Percentiles rank a stretch among this genome's conserved stretches.
These are phyloP conservation scores for Cyberlindnera veronae DNA, from an alignment of 805 yeast genomes.

Conservation along the genomic window DNA sequence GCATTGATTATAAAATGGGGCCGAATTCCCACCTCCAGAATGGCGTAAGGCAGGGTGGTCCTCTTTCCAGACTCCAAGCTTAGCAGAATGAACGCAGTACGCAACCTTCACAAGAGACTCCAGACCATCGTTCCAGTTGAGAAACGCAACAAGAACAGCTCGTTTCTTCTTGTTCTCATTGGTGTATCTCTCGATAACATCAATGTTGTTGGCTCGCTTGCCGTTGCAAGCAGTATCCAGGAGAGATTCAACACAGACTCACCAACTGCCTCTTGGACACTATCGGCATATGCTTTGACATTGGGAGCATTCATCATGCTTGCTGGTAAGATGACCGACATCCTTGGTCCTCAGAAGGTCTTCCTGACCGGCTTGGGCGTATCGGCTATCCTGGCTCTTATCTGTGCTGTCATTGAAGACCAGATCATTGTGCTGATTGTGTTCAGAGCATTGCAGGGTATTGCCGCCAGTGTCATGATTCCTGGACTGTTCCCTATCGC, in stretches of 20 bases:
- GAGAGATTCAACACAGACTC: slow-evolving; percentile 5
- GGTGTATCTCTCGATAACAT: slow-evolving; percentile 2
- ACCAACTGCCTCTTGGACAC: slow-evolving; percentile 38
- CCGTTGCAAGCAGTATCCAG: slow-evolving; percentile 1
- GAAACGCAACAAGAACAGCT: slow-evolving; percentile 2
- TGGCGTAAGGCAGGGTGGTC: too few species aligned
- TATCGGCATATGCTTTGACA: slow-evolving; percentile 42
- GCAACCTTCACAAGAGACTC: not conserved
- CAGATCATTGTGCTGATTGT: slow-evolving; percentile 34
- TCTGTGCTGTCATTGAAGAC: slow-evolving; percentile 35
- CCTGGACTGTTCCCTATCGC: slow-evolving; percentile 36
- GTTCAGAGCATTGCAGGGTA: slow-evolving; percentile 43
- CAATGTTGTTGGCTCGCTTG: slow-evolving; percentile 4
- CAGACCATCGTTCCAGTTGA: slow-evolving; percentile 1
- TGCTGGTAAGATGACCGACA: slow-evolving; percentile 39
- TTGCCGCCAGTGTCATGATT: slow-evolving; percentile 38
- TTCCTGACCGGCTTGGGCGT: slow-evolving; percentile 26
- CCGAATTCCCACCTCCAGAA: too few species aligned
- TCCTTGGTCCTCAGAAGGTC: slow-evolving; percentile 32
- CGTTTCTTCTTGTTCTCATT: slow-evolving; percentile 23
- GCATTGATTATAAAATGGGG: too few species aligned
- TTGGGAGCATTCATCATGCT: slow-evolving; percentile 42
- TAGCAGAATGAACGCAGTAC: not conserved
- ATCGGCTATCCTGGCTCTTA: slow-evolving; percentile 28
- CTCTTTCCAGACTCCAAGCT: too few species aligned